These are phyloP conservation scores for Lentinula raphanica DNA, from an alignment of 768 basidiomycete genomes.

Conservation along the genomic window DNA sequence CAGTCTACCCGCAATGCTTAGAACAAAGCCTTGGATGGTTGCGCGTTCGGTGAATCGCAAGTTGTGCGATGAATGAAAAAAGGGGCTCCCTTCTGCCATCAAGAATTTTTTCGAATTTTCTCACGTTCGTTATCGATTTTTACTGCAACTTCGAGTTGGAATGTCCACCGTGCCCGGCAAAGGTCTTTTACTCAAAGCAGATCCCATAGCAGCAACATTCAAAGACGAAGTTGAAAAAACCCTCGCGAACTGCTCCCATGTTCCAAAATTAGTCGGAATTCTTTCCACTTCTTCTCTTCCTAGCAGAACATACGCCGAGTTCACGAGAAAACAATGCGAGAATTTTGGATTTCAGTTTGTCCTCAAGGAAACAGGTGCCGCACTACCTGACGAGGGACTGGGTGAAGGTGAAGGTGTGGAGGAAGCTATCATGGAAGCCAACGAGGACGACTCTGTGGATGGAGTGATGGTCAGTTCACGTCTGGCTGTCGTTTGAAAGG, in stretches of 20 bases:
- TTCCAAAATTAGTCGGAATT: constrained; percentile 85
- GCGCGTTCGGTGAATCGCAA: no score
- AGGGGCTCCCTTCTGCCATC: no score
- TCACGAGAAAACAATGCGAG: constrained; percentile 87
- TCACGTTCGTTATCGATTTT: neutral
- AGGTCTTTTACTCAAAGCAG: constrained; percentile 76
- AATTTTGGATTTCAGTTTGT: constrained; percentile 85
- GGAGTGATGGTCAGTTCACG: constrained; percentile 85
- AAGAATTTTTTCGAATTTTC: neutral
- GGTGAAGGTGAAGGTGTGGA: constrained; percentile 88
- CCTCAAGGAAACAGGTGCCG: constrained; percentile 65
- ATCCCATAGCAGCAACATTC: constrained; percentile 67
- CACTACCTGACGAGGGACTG: constrained; percentile 32
- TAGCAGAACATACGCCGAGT: constrained; percentile 80
- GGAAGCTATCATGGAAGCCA: constrained; percentile 93
- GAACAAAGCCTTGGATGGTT: no score
- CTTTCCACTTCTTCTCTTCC: constrained; percentile 80
- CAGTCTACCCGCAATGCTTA: no score
- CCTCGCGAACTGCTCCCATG: constrained; percentile 22
- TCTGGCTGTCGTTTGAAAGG: neutral
- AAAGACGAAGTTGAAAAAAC: constrained; percentile 59
- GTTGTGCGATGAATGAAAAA: no score
- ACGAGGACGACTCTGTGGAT: constrained; percentile 77
- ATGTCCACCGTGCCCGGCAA: constrained; percentile 26
- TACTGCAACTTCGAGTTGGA: no score